These are phyloP conservation scores for Cordyceps tenuipes DNA, from an alignment of 2,329 filamentous ascomycete species.

Conservation along the genomic window DNA sequence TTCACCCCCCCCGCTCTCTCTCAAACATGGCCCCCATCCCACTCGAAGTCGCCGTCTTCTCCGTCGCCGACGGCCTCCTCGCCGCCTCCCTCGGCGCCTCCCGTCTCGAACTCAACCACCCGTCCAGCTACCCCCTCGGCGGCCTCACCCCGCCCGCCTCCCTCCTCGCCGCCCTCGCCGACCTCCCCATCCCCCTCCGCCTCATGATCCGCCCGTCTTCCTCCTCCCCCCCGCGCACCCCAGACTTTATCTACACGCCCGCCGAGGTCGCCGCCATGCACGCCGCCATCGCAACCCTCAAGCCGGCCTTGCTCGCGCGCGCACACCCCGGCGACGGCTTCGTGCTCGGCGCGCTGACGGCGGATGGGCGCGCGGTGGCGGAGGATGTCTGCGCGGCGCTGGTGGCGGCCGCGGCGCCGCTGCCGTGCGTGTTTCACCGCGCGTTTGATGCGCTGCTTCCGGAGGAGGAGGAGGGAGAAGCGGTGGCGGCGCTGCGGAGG, in stretches of 20 bases:
- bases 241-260: conserved; percentile 42
- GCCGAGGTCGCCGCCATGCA: conserved; percentile 38
- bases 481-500: conserved; percentile 26
- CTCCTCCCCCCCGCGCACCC: conserved; percentile 17
- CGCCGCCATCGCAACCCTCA: conserved; percentile 29
- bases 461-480: too few species aligned
- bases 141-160: conserved; percentile 39
- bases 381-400: conserved; percentile 30
- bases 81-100: conserved; percentile 36
- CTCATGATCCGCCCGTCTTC: conserved; percentile 44
- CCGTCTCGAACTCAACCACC: conserved; percentile 46
- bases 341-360: conserved; percentile 43
- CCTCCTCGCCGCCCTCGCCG: conserved; percentile 28
- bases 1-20: not conserved
- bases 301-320: conserved; percentile 27
- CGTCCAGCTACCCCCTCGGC: conserved; percentile 40
- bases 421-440: conserved; percentile 45
- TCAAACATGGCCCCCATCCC: conserved; percentile 14
- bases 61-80: conserved; percentile 28
- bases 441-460: conserved; percentile 47
- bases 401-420: conserved; percentile 32
- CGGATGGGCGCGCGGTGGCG: conserved; percentile 28
- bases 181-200: conserved; percentile 33
- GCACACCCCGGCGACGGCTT: conserved; percentile 42
- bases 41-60: conserved; percentile 49